Conservation (phyloP, 1,284 basidiomycete genomes). For the Peniophora sp. region DNA sequence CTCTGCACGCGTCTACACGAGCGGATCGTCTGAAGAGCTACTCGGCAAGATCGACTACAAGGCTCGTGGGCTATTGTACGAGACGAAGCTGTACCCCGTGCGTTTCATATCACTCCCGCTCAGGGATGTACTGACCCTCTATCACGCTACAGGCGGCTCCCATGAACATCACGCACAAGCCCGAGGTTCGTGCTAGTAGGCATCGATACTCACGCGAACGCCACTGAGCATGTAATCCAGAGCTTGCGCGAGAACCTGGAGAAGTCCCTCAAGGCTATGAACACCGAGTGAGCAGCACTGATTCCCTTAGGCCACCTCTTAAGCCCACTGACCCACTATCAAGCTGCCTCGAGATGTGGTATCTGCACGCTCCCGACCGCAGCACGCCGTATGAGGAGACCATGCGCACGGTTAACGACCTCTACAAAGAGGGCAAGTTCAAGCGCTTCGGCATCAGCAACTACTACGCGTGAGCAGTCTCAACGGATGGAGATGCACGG, state of each 20-base stretch:
- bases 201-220: too few relatives aligned
- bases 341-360: constrained; percentile 37
- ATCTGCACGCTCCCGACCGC: constrained; percentile 49
- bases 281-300: constrained; percentile 28
- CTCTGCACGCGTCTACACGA: constrained; percentile 42
- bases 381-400: constrained; percentile 38
- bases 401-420: constrained; percentile 37
- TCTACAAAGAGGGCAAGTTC: constrained; percentile 38
- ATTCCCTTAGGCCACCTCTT: neutral
- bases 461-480: constrained; percentile 28
- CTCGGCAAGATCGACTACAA: constrained; percentile 32
- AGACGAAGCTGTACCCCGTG: constrained; percentile 35
- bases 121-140: neutral
- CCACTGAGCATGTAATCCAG: constrained; percentile 10
- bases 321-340: neutral
- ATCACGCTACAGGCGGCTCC: neutral
- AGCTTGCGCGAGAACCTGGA: constrained; percentile 37
- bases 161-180: neutral
- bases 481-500: neutral
- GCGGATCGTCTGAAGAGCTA: constrained; percentile 41
- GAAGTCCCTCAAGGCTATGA: constrained; percentile 36
- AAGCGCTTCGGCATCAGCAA: constrained; percentile 44
- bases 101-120: neutral
- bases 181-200: neutral
- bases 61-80: constrained; percentile 28